These are phyloP conservation scores for Nematocida ironsii DNA, from an alignment of 371 early-diverging fungal genomes.

Conservation along the genomic window DNA sequence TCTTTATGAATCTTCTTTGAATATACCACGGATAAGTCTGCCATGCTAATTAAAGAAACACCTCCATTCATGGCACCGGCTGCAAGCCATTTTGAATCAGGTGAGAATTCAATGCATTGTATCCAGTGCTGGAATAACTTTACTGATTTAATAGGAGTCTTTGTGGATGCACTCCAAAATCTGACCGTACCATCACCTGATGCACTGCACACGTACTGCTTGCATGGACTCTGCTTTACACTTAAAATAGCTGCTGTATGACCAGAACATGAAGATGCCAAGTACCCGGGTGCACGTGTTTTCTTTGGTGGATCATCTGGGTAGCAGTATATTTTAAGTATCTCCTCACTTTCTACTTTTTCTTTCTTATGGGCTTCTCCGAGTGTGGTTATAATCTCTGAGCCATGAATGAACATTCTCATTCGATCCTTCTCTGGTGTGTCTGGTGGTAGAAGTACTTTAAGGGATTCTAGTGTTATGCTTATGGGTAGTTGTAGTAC, in stretches of 20 bases:
- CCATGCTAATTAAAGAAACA: conserved; percentile 74
- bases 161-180: conserved; percentile 82
- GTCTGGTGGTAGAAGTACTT: conserved; percentile 26
- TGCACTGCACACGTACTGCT: conserved; percentile 78
- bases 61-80: conserved; percentile 81
- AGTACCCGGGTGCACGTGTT: conserved; percentile 45
- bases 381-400: conserved; percentile 45
- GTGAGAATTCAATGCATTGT: conserved; percentile 81
- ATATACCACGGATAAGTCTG: conserved; percentile 72
- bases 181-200: conserved; percentile 89
- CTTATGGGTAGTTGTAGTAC: conserved; percentile 26
- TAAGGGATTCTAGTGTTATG: conserved; percentile 42
- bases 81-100: conserved; percentile 73
- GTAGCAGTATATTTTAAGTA: conserved; percentile 55
- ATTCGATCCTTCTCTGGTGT: conserved; percentile 3
- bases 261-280: conserved; percentile 70
- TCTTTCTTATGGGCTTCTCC: conserved; percentile 24
- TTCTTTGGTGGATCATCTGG: conserved; percentile 58
- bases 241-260: conserved; percentile 87
- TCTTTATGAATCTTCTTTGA: conserved; percentile 79
- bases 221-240: conserved; percentile 74
- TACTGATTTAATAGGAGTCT: conserved; percentile 76
- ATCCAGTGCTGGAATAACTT: conserved; percentile 73
- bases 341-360: conserved; percentile 22
- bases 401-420: conserved; percentile 51